These are phyloP conservation scores for Corymbia maculata DNA, from an alignment of 345 rosid genomes.

Conservation along the genomic window DNA sequence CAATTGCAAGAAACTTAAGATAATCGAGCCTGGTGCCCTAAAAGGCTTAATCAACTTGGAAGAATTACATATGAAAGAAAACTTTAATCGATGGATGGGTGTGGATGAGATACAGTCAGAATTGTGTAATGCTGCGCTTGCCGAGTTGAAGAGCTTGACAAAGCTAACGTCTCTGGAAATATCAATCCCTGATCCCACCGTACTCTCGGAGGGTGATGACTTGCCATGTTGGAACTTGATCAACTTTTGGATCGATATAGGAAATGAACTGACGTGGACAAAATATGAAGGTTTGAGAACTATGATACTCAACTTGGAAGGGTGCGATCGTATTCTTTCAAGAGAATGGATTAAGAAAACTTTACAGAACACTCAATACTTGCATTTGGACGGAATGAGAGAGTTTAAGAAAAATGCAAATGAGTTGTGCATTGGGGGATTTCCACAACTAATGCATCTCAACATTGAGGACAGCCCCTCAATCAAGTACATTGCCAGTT, in stretches of 20 bases:
- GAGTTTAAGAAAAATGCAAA: neutral
- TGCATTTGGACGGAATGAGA: rapidly evolving
- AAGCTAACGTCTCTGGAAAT: neutral
- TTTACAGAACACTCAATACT: neutral
- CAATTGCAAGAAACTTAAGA: rapidly evolving
- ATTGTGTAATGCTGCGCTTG: neutral
- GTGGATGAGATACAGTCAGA: neutral
- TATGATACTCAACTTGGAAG: neutral
- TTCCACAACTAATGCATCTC: neutral
- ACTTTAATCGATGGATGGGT: neutral
- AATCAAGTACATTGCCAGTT: neutral
- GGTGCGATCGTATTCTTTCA: neutral
- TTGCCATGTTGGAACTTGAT: neutral
- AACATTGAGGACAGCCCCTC: neutral
- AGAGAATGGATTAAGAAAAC: neutral
- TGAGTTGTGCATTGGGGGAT: neutral
- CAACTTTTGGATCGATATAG: neutral
- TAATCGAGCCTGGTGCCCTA: neutral
- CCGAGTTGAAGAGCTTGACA: neutral
- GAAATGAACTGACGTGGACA: neutral
- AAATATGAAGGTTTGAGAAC: neutral
- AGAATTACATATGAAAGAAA: neutral
- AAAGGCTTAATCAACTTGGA: neutral
- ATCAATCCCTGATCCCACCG: neutral
- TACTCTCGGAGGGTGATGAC: neutral